A percentile compares a stretch with the other conserved stretches of the same genome.
Evolutionary conservation across 1,284 basidiomycete species (phyloP).

Genomic region (Melampsora larici-populina): DNA sequence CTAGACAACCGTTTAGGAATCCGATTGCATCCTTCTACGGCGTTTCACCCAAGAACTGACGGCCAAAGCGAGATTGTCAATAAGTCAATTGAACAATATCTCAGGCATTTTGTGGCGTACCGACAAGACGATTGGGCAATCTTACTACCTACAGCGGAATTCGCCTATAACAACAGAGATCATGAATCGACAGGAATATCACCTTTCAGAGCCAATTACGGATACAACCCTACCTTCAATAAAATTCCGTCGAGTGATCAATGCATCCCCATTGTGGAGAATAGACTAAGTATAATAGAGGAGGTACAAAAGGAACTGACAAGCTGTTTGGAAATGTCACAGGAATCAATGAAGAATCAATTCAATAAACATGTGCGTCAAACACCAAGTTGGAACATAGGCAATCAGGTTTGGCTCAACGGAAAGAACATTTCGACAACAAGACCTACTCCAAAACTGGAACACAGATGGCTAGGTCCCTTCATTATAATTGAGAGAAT

Average conservation of each 20-base stretch:
- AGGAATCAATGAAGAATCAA: slow-evolving; percentile 15
- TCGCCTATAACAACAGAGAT: not conserved
- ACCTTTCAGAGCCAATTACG: slow-evolving; percentile 2
- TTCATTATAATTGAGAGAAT: too few species aligned
- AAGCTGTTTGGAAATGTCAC: not conserved
- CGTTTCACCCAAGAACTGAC: not conserved
- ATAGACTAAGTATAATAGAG: not conserved
- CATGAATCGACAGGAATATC: not conserved
- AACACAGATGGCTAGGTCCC: too few species aligned
- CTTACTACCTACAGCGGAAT: slow-evolving; percentile 2
- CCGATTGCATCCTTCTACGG: too few species aligned
- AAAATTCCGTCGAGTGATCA: not conserved
- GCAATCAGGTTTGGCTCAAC: not conserved
- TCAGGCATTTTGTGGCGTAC: not conserved
- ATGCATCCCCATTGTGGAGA: not conserved
- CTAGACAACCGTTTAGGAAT: too few species aligned
- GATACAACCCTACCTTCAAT: not conserved
- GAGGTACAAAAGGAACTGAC: too few species aligned
- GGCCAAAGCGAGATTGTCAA: not conserved
- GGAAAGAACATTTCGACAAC: not conserved
- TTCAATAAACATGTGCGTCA: not conserved
- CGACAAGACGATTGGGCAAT: too few species aligned
- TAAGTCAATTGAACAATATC: slow-evolving; percentile 3
- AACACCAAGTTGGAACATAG: not conserved
- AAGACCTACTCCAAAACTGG: not conserved